Evolutionary conservation across 495 filamentous ascomycete species (phyloP).

Genomic region (Tuber melanosporum): DNA sequence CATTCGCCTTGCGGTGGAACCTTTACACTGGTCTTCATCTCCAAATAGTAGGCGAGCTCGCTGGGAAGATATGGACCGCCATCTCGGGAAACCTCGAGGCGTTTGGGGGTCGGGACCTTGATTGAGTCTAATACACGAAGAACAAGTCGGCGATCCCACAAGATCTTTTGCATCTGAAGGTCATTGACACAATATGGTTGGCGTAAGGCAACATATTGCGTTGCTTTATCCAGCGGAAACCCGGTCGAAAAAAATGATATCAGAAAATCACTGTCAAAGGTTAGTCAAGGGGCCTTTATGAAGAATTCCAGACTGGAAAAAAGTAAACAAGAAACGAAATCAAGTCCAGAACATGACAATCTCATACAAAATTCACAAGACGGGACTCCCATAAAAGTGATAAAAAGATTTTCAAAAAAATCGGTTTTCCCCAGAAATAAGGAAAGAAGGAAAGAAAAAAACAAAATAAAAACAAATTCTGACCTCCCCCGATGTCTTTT

Average conservation of each 20-base stretch:
- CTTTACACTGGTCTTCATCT: slow-evolving; percentile 68
- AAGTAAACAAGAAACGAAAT: background rate
- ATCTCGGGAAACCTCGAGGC: slow-evolving; percentile 90
- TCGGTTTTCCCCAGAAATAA: background rate
- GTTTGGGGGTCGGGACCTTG: slow-evolving; percentile 76
- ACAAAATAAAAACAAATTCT: background rate
- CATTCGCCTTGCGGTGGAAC: slow-evolving; percentile 51
- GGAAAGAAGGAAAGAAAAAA: background rate
- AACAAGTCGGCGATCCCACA: slow-evolving; percentile 93
- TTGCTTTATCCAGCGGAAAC: slow-evolving; percentile 94
- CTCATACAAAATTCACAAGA: background rate
- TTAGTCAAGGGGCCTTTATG: background rate
- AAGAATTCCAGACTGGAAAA: background rate
- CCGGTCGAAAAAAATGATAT: slow-evolving; percentile 98
- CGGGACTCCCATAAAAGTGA: background rate
- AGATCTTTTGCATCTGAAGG: slow-evolving; percentile 91
- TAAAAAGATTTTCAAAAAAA: background rate
- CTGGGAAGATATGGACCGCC: slow-evolving; percentile 75
- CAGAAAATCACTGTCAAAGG: slow-evolving; percentile 65
- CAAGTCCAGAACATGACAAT: background rate
- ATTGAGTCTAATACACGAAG: slow-evolving; percentile 80
- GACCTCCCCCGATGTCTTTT: background rate
- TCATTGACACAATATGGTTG: slow-evolving; percentile 98
- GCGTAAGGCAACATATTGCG: slow-evolving; percentile 81
- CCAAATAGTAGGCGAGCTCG: slow-evolving; percentile 70